Base-by-base conservation (phyloP, 371 early-diverging fungal genomes). In the Mortierella sp. region DNA sequence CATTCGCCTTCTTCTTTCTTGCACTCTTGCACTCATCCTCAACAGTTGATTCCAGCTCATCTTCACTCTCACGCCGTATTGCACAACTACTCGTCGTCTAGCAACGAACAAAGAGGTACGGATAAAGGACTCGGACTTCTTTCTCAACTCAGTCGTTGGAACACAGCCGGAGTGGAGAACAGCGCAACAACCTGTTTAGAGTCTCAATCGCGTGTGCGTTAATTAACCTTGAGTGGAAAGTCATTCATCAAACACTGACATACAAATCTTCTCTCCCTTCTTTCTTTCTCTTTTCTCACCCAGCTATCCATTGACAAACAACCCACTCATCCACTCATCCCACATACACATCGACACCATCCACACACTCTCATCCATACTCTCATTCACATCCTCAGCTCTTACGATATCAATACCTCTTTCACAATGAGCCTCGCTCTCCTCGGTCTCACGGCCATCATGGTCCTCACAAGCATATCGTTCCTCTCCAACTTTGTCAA, bases 401-500 rank as follows among this genome's bases (percentile, higher is more conserved):
- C 58, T 27, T 19, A 34, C 48, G 23, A 45, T 23, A 45, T 46
- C 13, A 26, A 1, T 30, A 27, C 30, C 51, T 24, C 43, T 23
- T 34, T 53, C n/a, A 45, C 23, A 12, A 62, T 64, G 64, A 64
- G 49, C 16, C 47, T 64, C 21, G 54, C 59, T 12, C 54, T 64
- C 54, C 39, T 59, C 18, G 64, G 54, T 26, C 55, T 64, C 0
- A 30, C 49, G 3, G 59, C 71, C 30, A 39, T 49, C 24, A 19
- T 70, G 38, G 38, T 63, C 46, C 14, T 70, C 30, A 54, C 55
- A 26, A 50, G 64, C 38, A 28, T 54, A 30, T 39, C 47, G 4
- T 30, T 45, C 26, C 43, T 54, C 45, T 42, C 58, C 26, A 58
- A 45, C 21, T 49, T 72, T 47, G 49, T 74, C 34, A 74, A 68